phyloP scores from a whole-genome alignment of 75 land plant genomes.

The Picea glauca region DNA sequence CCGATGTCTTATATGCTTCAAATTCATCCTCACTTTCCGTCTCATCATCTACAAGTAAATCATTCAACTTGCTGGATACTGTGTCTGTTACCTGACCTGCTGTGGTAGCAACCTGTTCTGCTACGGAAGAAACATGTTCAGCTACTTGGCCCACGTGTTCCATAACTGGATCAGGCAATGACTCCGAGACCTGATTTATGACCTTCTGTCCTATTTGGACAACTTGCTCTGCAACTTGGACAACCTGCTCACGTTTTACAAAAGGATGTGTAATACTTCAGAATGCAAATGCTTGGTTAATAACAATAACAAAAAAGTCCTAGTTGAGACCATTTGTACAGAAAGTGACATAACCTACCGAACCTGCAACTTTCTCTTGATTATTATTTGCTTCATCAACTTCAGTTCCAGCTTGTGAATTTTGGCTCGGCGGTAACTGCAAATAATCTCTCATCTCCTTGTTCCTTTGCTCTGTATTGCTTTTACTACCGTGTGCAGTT shows the following conservation, averaged over 20 bases:
- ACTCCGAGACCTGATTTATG: conserved; percentile 19
- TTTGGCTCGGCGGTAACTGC: background rate
- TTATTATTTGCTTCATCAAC: background rate
- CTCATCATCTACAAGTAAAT: conserved; percentile 14
- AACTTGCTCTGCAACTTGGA: conserved; percentile 18
- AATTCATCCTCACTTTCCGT: conserved; percentile 37
- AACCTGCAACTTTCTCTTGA: background rate
- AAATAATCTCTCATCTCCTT: background rate
- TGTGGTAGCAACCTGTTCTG: conserved; percentile 15
- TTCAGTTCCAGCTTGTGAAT: background rate
- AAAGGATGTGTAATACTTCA: conserved; percentile 2
- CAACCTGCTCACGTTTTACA: conserved; percentile 1
- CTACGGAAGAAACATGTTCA: conserved; percentile 19
- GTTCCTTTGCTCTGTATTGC: background rate
- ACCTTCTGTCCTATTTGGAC: conserved; percentile 8
- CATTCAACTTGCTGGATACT: conserved; percentile 3
- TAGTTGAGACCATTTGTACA: background rate
- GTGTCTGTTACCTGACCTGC: conserved; percentile 21
- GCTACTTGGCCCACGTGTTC: conserved; percentile 24
- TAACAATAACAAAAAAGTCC: background rate
- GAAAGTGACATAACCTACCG: background rate
- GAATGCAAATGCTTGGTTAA: background rate
- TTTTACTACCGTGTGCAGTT: background rate
- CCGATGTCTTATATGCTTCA: conserved; percentile 26
- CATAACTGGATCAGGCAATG: conserved; percentile 17